These are phyloP conservation scores for Acacia concinna DNA, from an alignment of 331 rosid genomes.

Conservation along the genomic window DNA sequence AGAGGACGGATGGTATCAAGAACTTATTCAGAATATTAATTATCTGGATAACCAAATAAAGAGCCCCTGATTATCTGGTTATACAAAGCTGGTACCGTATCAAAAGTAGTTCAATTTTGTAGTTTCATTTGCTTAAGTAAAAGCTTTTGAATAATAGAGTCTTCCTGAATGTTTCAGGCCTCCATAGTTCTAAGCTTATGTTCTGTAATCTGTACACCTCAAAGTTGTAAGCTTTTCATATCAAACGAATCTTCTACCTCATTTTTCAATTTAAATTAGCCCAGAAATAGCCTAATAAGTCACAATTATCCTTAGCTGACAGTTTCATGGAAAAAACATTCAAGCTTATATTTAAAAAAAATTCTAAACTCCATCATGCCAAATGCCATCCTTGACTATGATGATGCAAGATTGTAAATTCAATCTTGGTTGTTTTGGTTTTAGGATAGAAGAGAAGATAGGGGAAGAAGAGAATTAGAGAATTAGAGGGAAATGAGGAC, in stretches of 20 bases:
- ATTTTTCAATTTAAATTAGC: not conserved
- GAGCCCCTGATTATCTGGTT: not conserved
- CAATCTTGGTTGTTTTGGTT: too few relatives aligned
- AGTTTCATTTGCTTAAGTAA: not conserved
- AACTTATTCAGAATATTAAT: not conserved
- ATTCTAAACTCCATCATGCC: not conserved
- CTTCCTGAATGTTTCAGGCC: not conserved
- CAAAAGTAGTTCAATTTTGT: not conserved
- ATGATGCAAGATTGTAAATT: too few relatives aligned
- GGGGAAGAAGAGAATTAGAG: too few relatives aligned
- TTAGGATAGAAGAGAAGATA: too few relatives aligned
- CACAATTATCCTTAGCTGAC: not conserved
- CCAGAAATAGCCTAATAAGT: not conserved
- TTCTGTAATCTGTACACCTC: not conserved
- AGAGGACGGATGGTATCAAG: not conserved
- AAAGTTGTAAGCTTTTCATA: not conserved
- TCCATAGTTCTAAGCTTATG: not conserved
- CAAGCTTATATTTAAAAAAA: not conserved
- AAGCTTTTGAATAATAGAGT: not conserved
- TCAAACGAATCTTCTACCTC: not conserved
- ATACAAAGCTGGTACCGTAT: not conserved
- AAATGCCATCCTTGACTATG: not conserved
- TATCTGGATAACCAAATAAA: not conserved
- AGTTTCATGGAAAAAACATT: not conserved
- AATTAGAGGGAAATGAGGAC: too few relatives aligned